Evolutionary conservation across 768 basidiomycete genomes (phyloP).

Genomic region (Boletus vermiculosoides): DNA sequence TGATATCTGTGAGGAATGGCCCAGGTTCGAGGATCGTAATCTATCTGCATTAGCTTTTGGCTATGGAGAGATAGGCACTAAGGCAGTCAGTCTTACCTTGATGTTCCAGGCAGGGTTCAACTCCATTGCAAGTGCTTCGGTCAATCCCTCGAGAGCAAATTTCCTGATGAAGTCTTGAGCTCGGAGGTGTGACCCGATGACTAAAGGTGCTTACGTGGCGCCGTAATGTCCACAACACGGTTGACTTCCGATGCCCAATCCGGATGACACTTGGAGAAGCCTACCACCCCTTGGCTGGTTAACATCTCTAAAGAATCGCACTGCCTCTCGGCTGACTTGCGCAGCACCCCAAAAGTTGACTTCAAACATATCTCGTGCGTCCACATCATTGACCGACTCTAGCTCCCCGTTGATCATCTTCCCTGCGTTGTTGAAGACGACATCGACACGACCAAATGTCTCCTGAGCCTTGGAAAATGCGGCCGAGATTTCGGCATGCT

Average conservation of each 20-base stretch:
- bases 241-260: constrained; percentile 13
- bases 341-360: constrained; percentile 36
- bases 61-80: accelerated
- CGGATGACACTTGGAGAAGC: constrained; percentile 36
- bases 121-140: constrained; percentile 17
- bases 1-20: constrained; percentile 12
- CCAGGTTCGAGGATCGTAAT: constrained; percentile 25
- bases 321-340: constrained; percentile 31
- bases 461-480: constrained; percentile 23
- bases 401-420: constrained; percentile 28
- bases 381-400: constrained; percentile 34
- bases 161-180: constrained; percentile 6
- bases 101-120: constrained; percentile 20
- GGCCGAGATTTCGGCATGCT: constrained; percentile 20
- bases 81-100: constrained; percentile 6
- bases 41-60: constrained; percentile 1
- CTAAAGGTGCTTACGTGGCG: constrained; percentile 22
- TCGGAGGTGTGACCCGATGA: background rate
- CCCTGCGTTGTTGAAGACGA: constrained; percentile 41
- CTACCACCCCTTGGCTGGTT: constrained; percentile 37
- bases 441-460: constrained; percentile 28
- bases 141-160: constrained; percentile 30
- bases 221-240: constrained; percentile 22
- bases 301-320: constrained; percentile 37
- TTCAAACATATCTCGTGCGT: constrained; percentile 38